Conservation (phyloP, 2,329 filamentous ascomycete genomes). For the Xylariaceae sp. region DNA sequence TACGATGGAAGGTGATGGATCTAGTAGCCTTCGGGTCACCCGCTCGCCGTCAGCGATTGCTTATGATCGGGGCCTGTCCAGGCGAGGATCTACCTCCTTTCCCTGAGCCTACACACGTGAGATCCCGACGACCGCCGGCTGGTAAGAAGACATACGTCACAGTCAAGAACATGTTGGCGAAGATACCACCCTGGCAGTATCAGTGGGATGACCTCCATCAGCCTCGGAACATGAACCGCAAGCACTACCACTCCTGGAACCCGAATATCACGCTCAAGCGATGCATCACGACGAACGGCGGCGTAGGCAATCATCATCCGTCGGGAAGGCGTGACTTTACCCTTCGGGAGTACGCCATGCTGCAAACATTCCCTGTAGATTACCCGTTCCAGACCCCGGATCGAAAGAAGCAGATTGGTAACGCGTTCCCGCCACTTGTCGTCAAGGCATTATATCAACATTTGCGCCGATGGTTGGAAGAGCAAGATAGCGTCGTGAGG, state of each 20-base stretch:
- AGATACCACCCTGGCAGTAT: constrained; percentile 26
- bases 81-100: constrained; percentile 68
- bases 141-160: constrained; percentile 39
- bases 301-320: constrained; percentile 59
- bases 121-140: constrained; percentile 28
- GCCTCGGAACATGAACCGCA: constrained; percentile 25
- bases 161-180: constrained; percentile 39
- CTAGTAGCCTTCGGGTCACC: constrained; percentile 49
- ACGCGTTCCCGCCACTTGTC: constrained; percentile 67
- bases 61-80: constrained; percentile 59
- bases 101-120: constrained; percentile 57
- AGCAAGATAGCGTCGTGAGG: constrained; percentile 36
- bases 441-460: constrained; percentile 49
- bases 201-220: constrained; percentile 39
- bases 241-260: constrained; percentile 39
- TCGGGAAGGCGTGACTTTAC: constrained; percentile 61
- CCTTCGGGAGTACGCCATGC: constrained; percentile 59
- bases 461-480: constrained; percentile 43
- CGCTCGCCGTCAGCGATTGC: constrained; percentile 47
- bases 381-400: constrained; percentile 52
- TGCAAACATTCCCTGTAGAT: constrained; percentile 64
- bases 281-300: constrained; percentile 63
- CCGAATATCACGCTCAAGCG: constrained; percentile 44
- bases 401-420: constrained; percentile 67
- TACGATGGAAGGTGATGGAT: constrained; percentile 62